Conservation (phyloP, 2,329 filamentous ascomycete genomes). For the Cercospora berteroae region DNA sequence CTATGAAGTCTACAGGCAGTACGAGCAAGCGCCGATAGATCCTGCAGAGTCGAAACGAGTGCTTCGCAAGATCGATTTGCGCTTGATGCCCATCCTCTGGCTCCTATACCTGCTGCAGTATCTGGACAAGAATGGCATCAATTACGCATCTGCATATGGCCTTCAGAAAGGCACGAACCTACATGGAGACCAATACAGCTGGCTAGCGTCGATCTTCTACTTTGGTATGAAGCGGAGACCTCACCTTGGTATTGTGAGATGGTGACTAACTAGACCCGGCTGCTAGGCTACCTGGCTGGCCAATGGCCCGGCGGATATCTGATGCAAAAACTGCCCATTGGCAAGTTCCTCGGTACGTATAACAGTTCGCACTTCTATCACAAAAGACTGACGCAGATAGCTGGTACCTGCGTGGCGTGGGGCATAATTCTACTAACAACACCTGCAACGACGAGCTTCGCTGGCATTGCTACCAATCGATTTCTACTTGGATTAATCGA, state of each 20-base stretch:
- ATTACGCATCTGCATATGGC: conserved; percentile 52
- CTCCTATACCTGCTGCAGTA: conserved; percentile 43
- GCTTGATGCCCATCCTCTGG: conserved; percentile 38
- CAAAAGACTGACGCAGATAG: neutral
- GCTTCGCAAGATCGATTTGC: conserved; percentile 39
- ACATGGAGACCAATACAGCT: conserved; percentile 52
- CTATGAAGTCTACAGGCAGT: conserved; percentile 31
- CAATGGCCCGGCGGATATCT: conserved; percentile 48
- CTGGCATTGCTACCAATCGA: conserved; percentile 39
- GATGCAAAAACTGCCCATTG: conserved; percentile 48
- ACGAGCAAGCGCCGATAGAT: conserved; percentile 26
- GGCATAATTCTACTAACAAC: conserved; percentile 44
- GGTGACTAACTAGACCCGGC: neutral
- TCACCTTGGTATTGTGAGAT: no score
- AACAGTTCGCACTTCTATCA: neutral
- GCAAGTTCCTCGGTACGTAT: conserved; percentile 42
- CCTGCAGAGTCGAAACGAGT: conserved; percentile 33
- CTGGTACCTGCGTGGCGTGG: conserved; percentile 43
- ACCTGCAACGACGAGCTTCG: conserved; percentile 43
- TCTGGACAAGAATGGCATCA: conserved; percentile 42
- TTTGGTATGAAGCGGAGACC: conserved; percentile 37
- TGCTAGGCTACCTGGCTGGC: conserved; percentile 41
- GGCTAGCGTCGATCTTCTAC: conserved; percentile 51
- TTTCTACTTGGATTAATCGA: conserved; percentile 42
- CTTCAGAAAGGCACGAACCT: conserved; percentile 50